Percentiles rank a stretch among this genome's conserved stretches.
Conservation (phyloP, 768 basidiomycete genomes). For the Pisolithus tinctorius region DNA sequence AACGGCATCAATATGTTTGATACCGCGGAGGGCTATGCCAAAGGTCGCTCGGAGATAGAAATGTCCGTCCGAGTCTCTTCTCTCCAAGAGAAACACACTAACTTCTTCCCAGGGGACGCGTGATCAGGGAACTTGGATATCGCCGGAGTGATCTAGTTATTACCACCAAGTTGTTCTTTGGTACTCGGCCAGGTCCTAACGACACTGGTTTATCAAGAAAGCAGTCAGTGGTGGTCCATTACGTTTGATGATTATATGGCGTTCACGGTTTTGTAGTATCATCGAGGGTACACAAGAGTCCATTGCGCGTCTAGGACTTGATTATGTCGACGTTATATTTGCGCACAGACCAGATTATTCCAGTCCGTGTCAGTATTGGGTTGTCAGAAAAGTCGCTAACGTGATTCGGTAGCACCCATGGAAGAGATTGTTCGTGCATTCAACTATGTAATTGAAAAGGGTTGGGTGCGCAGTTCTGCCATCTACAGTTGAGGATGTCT, state of each 20-base stretch:
- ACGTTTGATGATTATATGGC: neutral
- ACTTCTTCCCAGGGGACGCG: conserved; percentile 35
- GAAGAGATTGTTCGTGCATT: conserved; percentile 57
- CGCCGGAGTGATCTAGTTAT: conserved; percentile 45
- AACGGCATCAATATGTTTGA: conserved; percentile 47
- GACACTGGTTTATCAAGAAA: conserved; percentile 30
- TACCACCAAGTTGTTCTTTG: conserved; percentile 55
- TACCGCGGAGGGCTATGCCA: conserved; percentile 38
- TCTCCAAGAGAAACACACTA: neutral
- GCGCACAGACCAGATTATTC: conserved; percentile 44
- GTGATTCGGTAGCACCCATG: conserved; percentile 28
- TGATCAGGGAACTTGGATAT: conserved; percentile 47
- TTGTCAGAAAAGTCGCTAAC: conserved; percentile 1
- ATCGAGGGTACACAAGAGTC: conserved; percentile 49
- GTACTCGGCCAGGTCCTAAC: conserved; percentile 41
- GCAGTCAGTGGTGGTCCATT: conserved; percentile 15
- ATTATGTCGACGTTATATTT: conserved; percentile 46
- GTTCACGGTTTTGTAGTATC: conserved; percentile 28
- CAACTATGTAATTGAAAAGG: conserved; percentile 45
- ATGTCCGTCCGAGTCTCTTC: conserved; percentile 29
- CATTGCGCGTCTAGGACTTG: conserved; percentile 43
- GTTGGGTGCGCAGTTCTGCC: conserved; percentile 28
- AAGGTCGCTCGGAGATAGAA: conserved; percentile 47
- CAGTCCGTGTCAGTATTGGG: conserved; percentile 14
- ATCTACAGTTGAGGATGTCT: neutral